Conservation (phyloP, 495 filamentous ascomycete species). For the Tuber aestivum region DNA sequence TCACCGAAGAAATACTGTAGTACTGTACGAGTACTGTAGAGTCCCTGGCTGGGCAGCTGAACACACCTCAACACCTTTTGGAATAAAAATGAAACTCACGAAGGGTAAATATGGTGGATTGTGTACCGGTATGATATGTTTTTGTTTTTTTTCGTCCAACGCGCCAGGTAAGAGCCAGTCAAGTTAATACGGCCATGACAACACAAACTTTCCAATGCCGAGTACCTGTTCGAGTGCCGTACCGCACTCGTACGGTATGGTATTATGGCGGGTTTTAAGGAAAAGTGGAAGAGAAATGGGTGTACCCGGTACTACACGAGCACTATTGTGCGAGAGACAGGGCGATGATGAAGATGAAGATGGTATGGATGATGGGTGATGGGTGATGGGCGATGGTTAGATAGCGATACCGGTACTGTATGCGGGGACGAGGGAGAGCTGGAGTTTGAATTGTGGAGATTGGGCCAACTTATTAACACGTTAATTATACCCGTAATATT, state of each 20-base stretch:
- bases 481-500: not conserved
- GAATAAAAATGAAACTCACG: not conserved
- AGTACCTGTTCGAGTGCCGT: too few relatives aligned
- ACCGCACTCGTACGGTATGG: not conserved
- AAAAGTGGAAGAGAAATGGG: not conserved
- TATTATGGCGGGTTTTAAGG: not conserved
- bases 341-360: not conserved
- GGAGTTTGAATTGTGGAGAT: not conserved
- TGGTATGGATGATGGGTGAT: not conserved
- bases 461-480: conserved; percentile 1
- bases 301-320: not conserved
- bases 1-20: not conserved
- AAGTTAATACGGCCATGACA: not conserved
- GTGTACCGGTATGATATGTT: too few relatives aligned
- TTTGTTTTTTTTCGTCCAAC: not conserved
- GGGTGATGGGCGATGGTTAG: not conserved
- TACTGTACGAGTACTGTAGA: too few relatives aligned
- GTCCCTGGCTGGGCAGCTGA: not conserved
- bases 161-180: not conserved
- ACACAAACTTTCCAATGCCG: not conserved
- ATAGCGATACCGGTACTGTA: not conserved
- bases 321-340: not conserved
- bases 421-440: not conserved
- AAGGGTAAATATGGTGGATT: not conserved
- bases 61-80: not conserved